Evolutionary conservation across 1,139 yeast species (phyloP).

Genomic region (Pneumocystis oryctolagi): DNA sequence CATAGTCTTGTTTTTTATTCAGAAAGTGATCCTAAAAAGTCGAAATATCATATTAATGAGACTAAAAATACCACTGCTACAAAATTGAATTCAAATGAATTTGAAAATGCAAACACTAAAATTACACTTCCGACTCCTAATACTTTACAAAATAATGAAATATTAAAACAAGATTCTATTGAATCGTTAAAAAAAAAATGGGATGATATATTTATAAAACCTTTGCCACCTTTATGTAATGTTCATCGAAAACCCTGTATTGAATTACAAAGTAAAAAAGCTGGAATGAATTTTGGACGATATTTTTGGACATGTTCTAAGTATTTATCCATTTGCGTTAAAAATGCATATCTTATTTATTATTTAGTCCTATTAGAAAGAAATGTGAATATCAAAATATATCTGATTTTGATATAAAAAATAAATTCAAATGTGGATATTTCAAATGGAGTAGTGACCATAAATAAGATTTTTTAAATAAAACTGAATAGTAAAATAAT

Average conservation of each 20-base stretch:
- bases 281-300: constrained; percentile 27
- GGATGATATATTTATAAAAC: constrained; percentile 21
- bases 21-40: neutral
- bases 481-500: neutral
- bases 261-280: constrained; percentile 21
- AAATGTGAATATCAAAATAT: constrained; percentile 14
- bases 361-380: constrained; percentile 23
- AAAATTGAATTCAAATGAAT: neutral
- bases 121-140: neutral
- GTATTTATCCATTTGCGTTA: neutral
- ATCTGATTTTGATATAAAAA: constrained; percentile 9
- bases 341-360: neutral
- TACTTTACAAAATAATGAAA: constrained; percentile 1
- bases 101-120: neutral
- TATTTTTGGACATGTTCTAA: constrained; percentile 27
- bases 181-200: constrained; percentile 15
- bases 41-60: neutral
- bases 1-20: neutral
- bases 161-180: neutral
- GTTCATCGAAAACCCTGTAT: constrained; percentile 26
- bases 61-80: neutral
- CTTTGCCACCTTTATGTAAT: constrained; percentile 21
- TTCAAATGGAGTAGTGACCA: constrained; percentile 23
- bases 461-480: neutral
- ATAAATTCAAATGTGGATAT: constrained; percentile 23